Conservation (phyloP, 129 eudicot genomes). For the Artemisia argyi region DNA sequence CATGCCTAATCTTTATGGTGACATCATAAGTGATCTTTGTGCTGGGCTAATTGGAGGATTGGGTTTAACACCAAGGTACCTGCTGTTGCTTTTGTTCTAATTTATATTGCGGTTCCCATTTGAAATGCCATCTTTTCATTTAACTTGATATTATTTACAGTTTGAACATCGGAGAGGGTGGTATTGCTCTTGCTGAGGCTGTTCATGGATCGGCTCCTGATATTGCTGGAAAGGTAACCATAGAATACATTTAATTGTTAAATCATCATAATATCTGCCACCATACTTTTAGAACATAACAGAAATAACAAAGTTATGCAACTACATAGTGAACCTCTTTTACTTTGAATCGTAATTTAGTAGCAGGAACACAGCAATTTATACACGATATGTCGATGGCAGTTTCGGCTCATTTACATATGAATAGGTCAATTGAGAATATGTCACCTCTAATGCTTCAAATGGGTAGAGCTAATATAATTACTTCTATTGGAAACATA, state of each 20-base stretch:
- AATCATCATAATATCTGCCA: conserved; percentile 11
- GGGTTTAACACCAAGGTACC: conserved; percentile 96
- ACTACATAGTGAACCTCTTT: no score
- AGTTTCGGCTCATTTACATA: background rate
- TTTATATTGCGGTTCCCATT: background rate
- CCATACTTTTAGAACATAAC: background rate
- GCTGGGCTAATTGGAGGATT: conserved; percentile 97
- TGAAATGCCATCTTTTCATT: background rate
- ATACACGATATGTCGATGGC: background rate
- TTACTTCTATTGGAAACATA: no score
- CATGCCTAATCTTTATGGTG: conserved; percentile 98
- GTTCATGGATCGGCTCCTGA: conserved; percentile 99
- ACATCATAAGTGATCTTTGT: conserved; percentile 95
- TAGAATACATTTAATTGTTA: background rate
- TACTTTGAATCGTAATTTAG: no score
- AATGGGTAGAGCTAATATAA: no score
- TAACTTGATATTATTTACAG: conserved; percentile 34
- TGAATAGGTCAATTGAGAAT: background rate
- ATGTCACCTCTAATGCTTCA: background rate
- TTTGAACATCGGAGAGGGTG: conserved; percentile 94
- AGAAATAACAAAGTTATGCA: background rate
- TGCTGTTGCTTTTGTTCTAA: background rate
- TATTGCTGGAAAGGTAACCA: conserved; percentile 95
- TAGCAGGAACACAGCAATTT: background rate
- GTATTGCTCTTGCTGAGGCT: conserved; percentile 98